Evolutionary conservation across 129 eudicot genomes (phyloP).

Genomic region (Flaveria robusta): DNA sequence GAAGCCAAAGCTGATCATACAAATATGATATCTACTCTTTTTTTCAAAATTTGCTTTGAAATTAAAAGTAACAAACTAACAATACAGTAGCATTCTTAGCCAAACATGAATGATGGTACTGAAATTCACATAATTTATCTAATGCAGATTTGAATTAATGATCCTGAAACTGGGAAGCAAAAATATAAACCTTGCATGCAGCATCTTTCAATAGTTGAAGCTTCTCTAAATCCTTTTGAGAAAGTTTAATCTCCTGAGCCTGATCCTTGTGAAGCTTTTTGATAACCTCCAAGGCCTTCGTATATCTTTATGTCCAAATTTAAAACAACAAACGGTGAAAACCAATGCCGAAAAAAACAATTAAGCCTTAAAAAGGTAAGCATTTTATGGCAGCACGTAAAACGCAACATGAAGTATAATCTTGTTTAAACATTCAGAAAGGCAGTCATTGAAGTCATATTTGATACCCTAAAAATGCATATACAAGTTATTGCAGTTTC

Average conservation of each 20-base stretch:
- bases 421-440: neutral
- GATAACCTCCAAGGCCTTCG: conserved; percentile 93
- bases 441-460: conserved; percentile 3
- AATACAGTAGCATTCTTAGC: conserved; percentile 5
- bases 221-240: conserved; percentile 81
- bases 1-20: neutral
- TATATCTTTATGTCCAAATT: conserved; percentile 51
- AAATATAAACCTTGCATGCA: conserved; percentile 70
- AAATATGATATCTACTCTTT: conserved; percentile 8
- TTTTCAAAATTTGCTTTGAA: conserved; percentile 1
- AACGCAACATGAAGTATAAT: neutral
- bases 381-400: conserved; percentile 5
- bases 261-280: conserved; percentile 99
- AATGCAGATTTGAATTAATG: neutral
- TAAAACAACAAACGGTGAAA: conserved; percentile 8
- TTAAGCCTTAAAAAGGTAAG: conserved; percentile 14
- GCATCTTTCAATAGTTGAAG: conserved; percentile 86
- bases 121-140: neutral
- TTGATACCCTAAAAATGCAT: neutral
- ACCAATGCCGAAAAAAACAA: neutral
- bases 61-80: neutral
- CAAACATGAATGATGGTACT: neutral
- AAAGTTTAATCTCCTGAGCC: conserved; percentile 85
- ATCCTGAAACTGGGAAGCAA: conserved; percentile 12
- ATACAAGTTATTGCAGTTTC: conserved; percentile 5